These are phyloP conservation scores for Metarhizium album DNA, from an alignment of 2,329 filamentous ascomycete species.

Conservation along the genomic window DNA sequence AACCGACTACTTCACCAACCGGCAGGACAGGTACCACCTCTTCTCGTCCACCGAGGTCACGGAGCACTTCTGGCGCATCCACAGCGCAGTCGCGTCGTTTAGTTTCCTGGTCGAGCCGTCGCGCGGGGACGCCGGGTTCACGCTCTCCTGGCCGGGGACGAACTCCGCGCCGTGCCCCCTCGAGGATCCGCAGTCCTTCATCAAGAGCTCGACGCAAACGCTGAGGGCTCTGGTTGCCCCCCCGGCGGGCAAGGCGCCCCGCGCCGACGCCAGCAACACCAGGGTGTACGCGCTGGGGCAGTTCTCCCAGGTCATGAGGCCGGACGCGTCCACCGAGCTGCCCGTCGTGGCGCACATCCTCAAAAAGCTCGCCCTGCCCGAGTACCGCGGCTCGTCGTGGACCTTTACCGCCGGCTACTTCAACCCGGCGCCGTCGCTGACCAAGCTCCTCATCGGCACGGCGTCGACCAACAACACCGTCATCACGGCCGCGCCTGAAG, in stretches of 20 bases:
- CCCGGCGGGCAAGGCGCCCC: slow-evolving; percentile 2
- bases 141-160: slow-evolving; percentile 59
- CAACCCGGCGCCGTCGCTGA: slow-evolving; percentile 83
- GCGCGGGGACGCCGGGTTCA: slow-evolving; percentile 43
- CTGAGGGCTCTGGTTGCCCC: slow-evolving; percentile 55
- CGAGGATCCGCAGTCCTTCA: slow-evolving; percentile 56
- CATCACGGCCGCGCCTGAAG: slow-evolving; percentile 83
- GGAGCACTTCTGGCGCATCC: slow-evolving; percentile 70
- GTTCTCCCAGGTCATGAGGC: slow-evolving; percentile 71
- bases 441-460: slow-evolving; percentile 66
- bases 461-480: slow-evolving; percentile 64
- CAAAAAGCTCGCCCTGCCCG: slow-evolving; percentile 50
- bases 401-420: slow-evolving; percentile 98
- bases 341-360: slow-evolving; percentile 70
- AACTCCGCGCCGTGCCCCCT: slow-evolving; percentile 72
- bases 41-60: slow-evolving; percentile 72
- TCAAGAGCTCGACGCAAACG: slow-evolving; percentile 53
- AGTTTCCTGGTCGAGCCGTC: slow-evolving; percentile 70
- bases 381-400: slow-evolving; percentile 66
- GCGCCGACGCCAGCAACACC: slow-evolving; percentile 40
- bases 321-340: slow-evolving; percentile 79
- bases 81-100: slow-evolving; percentile 65
- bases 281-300: slow-evolving; percentile 80
- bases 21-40: slow-evolving; percentile 88
- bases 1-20: slow-evolving; percentile 89